Evolutionary conservation across 208 protist species (phyloP), one percentile per base, ranked within the genome.

Genomic region (Trypanosoma conorhini): DNA sequence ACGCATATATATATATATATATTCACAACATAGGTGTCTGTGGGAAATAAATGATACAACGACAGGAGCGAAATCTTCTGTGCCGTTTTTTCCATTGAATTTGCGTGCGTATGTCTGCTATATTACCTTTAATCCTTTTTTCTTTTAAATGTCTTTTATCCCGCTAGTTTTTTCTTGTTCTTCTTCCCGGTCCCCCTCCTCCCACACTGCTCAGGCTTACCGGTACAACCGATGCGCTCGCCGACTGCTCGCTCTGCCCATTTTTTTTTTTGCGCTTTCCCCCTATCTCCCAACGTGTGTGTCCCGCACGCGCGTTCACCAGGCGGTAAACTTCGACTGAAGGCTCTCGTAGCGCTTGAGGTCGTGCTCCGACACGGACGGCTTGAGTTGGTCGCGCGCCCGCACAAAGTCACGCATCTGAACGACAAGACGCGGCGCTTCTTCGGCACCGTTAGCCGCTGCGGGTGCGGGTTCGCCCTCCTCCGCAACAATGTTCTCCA

Each of bases 321-420:
- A 62, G 28, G 55, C 80, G 62, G 68, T 75, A 51, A 95, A 97
- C 60, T 91, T 90, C 5, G 68, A 65, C 61, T 82, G 88, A 26
- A 97, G 70, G 8, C 80, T 64, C 46, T 94, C 87, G 62, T 97
- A 97, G 35, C 86, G 80, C 9, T 46, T 35, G 0, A 97, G 70
- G 57, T 97, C 92, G 0, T 86, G 81, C 33, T 72, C 67, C 10
- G 86, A 93, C 19, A 97, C 89, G 5, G 92, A 97, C 19, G 92
- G 80, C 67, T 90, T 93, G 62, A 96, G 72, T 72, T 96, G 84
- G 13, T 83, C 77, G 0, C 87, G 76, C 15, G 91, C 91, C 19
- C 72, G 62, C 10, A 90, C n/a, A 70, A 96, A 96, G 81, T 96
- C 86, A 30, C 73, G 35, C 91, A 93, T 91, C 52, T 65, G 72